These are phyloP conservation scores for Coleophoma cylindrospora DNA, from an alignment of 2,329 filamentous ascomycete species.

Conservation along the genomic window DNA sequence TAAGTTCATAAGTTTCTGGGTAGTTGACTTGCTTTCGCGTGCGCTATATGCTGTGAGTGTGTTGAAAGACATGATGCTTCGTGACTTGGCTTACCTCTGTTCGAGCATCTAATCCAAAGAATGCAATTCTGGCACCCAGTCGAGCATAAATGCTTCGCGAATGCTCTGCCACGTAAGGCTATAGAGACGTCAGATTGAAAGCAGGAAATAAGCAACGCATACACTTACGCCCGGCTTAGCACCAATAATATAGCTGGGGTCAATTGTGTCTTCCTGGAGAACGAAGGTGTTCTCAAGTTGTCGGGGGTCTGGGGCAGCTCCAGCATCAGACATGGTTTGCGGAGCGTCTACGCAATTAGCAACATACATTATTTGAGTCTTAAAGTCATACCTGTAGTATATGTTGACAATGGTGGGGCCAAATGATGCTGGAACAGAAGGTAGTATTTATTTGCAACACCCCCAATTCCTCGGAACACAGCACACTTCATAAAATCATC, in stretches of 20 bases:
- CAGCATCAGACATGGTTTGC: slow-evolving; percentile 57
- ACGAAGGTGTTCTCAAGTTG: slow-evolving; percentile 76
- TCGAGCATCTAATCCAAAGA: slow-evolving; percentile 86
- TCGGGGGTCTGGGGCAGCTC: slow-evolving; percentile 55
- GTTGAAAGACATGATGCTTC: slow-evolving; percentile 22
- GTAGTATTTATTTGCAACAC: slow-evolving; percentile 95
- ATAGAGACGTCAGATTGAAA: slow-evolving; percentile 1
- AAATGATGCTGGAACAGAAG: slow-evolving; percentile 96
- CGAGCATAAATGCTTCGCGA: slow-evolving; percentile 85
- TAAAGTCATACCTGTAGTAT: slow-evolving; percentile 63
- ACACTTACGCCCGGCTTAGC: slow-evolving; percentile 46
- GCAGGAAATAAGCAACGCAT: neutral
- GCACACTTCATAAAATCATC: slow-evolving; percentile 90
- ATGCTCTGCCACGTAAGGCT: slow-evolving; percentile 81
- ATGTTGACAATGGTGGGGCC: slow-evolving; percentile 79
- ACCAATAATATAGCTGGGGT: slow-evolving; percentile 64
- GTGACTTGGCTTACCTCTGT: slow-evolving; percentile 57
- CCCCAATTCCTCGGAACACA: slow-evolving; percentile 88
- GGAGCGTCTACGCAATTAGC: slow-evolving; percentile 30
- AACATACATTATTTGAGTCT: slow-evolving; percentile 4
- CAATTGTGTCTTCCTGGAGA: slow-evolving; percentile 48
- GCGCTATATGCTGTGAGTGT: slow-evolving; percentile 36
- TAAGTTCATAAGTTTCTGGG: slow-evolving; percentile 78
- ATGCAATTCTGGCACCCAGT: slow-evolving; percentile 75
- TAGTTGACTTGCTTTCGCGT: slow-evolving; percentile 95